Evolutionary conservation across 1,284 basidiomycete genomes (phyloP).

Genomic region (Polyporus tsugae): DNA sequence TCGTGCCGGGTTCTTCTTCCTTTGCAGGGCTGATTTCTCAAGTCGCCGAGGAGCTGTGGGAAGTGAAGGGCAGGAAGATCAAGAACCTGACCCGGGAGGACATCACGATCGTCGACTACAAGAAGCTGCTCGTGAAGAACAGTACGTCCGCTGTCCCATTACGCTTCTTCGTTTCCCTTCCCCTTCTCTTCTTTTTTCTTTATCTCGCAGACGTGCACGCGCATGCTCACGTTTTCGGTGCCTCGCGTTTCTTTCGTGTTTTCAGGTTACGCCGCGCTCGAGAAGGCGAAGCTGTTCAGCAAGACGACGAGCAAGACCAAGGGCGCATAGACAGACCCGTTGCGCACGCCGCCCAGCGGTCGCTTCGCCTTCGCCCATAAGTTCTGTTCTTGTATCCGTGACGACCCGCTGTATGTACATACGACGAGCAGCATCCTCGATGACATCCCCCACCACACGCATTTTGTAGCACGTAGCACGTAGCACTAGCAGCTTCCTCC

Average conservation of each 20-base stretch:
- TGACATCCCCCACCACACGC: neutral
- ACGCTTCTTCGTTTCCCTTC: neutral
- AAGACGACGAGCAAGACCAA: constrained; percentile 75
- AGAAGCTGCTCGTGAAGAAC: constrained; percentile 78
- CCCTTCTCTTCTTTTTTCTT: constrained; percentile 6
- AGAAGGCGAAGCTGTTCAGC: constrained; percentile 93
- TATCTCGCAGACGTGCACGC: neutral
- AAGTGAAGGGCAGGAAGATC: constrained; percentile 95
- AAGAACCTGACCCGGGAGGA: constrained; percentile 91
- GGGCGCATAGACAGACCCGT: constrained; percentile 19
- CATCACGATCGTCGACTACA: constrained; percentile 92
- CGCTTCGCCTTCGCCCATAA: neutral
- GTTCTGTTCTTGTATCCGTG: constrained; percentile 8
- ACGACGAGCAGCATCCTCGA: constrained; percentile 6
- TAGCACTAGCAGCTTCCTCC: constrained; percentile 24
- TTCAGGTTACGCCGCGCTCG: constrained; percentile 77
- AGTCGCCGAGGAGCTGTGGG: constrained; percentile 98
- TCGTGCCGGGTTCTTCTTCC: constrained; percentile 2
- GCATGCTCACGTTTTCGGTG: constrained; percentile 19
- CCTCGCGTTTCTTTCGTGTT: neutral
- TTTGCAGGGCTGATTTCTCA: constrained; percentile 85
- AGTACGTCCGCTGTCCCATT: constrained; percentile 51
- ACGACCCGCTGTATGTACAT: constrained; percentile 9
- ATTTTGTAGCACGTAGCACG: constrained; percentile 24
- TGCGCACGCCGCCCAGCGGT: too few relatives aligned